Conservation (phyloP, 768 basidiomycete species). For the Termitomyces sp. region DNA sequence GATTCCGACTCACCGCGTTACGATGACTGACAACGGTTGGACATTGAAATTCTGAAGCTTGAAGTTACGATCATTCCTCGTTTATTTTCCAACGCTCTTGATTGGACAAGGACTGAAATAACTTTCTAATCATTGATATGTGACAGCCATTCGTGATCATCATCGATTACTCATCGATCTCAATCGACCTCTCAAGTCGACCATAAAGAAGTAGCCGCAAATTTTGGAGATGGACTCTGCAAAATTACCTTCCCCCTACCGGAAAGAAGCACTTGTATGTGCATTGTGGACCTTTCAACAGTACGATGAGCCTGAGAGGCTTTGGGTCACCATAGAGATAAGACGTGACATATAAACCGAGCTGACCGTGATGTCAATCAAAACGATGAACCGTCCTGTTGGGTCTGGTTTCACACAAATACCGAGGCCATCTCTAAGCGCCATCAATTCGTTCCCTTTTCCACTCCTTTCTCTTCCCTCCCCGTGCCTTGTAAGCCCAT, state of each 20-base stretch:
- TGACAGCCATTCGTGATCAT: too few species aligned
- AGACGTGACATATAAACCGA: conserved; percentile 16
- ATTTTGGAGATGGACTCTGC: conserved; percentile 4
- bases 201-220: conserved; percentile 6
- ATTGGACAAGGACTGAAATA: too few species aligned
- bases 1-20: too few species aligned
- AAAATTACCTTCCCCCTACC: not conserved
- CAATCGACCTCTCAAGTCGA: too few species aligned
- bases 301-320: not conserved
- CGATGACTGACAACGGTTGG: too few species aligned
- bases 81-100: too few species aligned
- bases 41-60: too few species aligned
- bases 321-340: conserved; percentile 27
- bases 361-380: conserved; percentile 30
- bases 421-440: conserved; percentile 8
- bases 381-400: conserved; percentile 10
- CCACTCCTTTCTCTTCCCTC: conserved; percentile 27
- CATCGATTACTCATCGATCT: too few species aligned
- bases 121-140: too few species aligned
- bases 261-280: not conserved
- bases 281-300: not conserved
- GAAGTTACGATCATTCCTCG: too few species aligned
- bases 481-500: conserved; percentile 34
- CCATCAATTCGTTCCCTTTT: conserved; percentile 20
- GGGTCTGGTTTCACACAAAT: conserved; percentile 27